Conservation (phyloP, 371 early-diverging fungal species). For the Mortierella sp. region DNA sequence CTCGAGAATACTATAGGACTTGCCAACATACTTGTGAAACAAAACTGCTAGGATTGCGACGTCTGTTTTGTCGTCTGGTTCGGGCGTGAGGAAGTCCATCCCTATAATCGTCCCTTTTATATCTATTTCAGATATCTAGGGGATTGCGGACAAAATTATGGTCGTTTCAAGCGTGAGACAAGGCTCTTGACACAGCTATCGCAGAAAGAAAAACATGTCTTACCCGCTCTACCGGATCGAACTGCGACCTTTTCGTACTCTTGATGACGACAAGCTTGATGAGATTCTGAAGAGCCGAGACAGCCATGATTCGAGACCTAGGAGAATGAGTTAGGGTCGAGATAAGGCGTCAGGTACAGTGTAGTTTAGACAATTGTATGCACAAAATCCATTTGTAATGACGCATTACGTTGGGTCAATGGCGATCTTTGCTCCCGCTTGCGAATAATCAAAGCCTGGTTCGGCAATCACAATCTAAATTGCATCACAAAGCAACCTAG, state of each 20-base stretch:
- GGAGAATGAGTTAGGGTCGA: neutral
- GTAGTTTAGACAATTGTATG: neutral
- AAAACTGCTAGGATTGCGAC: constrained; percentile 34
- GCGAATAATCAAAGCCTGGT: constrained; percentile 27
- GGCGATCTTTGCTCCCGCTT: constrained; percentile 34
- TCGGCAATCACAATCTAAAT: constrained; percentile 32
- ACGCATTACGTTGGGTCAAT: constrained; percentile 34
- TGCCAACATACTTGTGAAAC: constrained; percentile 36
- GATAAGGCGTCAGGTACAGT: neutral
- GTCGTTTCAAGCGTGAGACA: no score
- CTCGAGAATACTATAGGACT: neutral
- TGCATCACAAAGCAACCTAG: neutral
- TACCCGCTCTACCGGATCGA: constrained; percentile 46
- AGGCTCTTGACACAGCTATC: neutral
- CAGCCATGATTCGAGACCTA: constrained; percentile 37
- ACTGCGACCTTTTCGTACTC: constrained; percentile 29
- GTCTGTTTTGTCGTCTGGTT: constrained; percentile 17
- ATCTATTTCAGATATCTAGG: constrained; percentile 21
- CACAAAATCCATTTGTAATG: neutral
- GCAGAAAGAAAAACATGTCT: neutral
- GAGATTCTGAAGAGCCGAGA: constrained; percentile 33
- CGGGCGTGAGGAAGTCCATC: constrained; percentile 45
- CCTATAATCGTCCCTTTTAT: constrained; percentile 37
- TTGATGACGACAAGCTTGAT: constrained; percentile 35
- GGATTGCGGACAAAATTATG: neutral